Evolutionary conservation across 495 filamentous ascomycete species (phyloP).

Genomic region (Aspergillus sclerotiicarbonarius): DNA sequence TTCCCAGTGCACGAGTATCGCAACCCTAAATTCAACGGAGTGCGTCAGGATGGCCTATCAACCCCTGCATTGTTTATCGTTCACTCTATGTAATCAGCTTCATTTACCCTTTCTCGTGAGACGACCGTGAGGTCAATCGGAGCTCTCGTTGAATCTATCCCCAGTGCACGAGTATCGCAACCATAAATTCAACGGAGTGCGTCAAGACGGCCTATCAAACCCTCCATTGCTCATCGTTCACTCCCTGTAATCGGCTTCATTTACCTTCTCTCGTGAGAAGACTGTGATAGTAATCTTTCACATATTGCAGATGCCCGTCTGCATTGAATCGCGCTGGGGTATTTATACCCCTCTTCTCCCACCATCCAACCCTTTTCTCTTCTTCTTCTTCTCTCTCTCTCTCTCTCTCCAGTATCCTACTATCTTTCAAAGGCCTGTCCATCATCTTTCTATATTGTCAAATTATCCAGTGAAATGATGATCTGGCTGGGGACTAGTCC

Average conservation of each 20-base stretch:
- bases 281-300: neutral
- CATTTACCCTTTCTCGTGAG: conserved; percentile 8
- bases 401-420: too few relatives aligned
- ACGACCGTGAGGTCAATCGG: too few relatives aligned
- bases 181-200: neutral
- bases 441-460: too few relatives aligned
- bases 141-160: neutral
- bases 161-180: neutral
- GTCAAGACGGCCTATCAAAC: neutral
- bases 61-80: neutral
- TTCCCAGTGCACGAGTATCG: neutral
- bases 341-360: neutral
- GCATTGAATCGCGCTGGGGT: neutral
- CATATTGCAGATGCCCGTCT: neutral
- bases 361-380: too few relatives aligned
- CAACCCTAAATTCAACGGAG: neutral
- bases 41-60: neutral
- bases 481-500: too few relatives aligned
- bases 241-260: neutral
- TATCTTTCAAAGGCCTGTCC: too few relatives aligned
- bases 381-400: too few relatives aligned
- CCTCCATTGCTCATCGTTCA: neutral
- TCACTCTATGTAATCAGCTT: neutral
- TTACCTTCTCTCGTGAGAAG: neutral
- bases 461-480: too few relatives aligned